A percentile compares a stretch with the other conserved stretches of the same genome.
phyloP scores from a whole-genome alignment of 1,284 basidiomycete genomes.

The Meripilus lineatus region DNA sequence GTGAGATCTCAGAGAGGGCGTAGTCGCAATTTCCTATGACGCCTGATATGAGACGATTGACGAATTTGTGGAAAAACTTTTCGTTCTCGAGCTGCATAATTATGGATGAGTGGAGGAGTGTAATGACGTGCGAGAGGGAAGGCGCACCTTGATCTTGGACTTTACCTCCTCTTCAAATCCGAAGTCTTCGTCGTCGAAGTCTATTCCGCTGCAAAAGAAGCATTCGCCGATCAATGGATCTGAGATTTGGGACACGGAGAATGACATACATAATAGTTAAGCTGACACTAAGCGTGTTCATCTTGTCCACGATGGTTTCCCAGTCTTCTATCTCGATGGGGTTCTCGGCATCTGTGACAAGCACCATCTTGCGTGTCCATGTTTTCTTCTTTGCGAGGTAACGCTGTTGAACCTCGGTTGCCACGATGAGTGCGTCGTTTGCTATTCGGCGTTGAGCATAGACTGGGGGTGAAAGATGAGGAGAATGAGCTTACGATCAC shows the following conservation, averaged over 20 bases:
- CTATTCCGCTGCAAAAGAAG: constrained; percentile 57
- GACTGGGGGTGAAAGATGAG: neutral
- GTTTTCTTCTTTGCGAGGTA: constrained; percentile 61
- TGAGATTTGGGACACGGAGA: neutral
- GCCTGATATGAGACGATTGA: constrained; percentile 39
- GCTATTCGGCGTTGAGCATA: constrained; percentile 41
- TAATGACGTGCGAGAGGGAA: neutral
- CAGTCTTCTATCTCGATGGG: constrained; percentile 69
- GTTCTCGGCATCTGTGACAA: constrained; percentile 79
- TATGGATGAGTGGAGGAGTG: neutral
- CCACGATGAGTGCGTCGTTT: constrained; percentile 84
- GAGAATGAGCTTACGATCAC: constrained; percentile 57
- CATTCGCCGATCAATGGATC: no score
- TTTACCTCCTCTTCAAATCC: constrained; percentile 67
- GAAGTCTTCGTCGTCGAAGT: constrained; percentile 77
- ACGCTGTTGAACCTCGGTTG: constrained; percentile 67
- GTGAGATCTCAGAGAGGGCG: constrained; percentile 63
- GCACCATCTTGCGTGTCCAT: constrained; percentile 78
- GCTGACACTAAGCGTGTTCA: constrained; percentile 53
- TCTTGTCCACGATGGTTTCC: constrained; percentile 67
- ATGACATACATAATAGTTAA: constrained; percentile 62
- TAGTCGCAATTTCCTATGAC: constrained; percentile 68
- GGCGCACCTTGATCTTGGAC: constrained; percentile 58
- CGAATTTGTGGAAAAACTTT: constrained; percentile 62
- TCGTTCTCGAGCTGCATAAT: constrained; percentile 69